Evolutionary conservation across 768 basidiomycete species (phyloP).

Genomic region (Dioszegia hungarica): DNA sequence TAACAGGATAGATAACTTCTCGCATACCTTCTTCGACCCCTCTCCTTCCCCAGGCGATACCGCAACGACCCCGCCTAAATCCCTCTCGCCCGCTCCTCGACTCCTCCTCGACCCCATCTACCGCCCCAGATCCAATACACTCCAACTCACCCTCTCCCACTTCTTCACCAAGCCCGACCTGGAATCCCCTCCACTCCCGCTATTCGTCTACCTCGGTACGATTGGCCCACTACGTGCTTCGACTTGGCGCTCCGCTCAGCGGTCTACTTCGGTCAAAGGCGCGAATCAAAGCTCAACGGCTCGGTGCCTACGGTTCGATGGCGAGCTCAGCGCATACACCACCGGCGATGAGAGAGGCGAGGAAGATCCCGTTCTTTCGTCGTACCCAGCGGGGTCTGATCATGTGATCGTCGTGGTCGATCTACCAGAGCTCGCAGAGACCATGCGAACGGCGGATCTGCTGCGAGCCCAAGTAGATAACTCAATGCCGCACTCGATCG

Average conservation of each 20-base stretch:
- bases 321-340: neutral
- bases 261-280: slow-evolving; percentile 51
- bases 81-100: slow-evolving; percentile 86
- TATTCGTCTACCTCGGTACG: slow-evolving; percentile 84
- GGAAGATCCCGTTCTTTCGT: neutral
- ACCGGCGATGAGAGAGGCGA: neutral
- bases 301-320: neutral
- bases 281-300: neutral
- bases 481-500: neutral
- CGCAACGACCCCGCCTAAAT: slow-evolving; percentile 64
- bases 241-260: slow-evolving; percentile 63
- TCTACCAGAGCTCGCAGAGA: slow-evolving; percentile 69
- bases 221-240: slow-evolving; percentile 77
- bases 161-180: slow-evolving; percentile 62
- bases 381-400: slow-evolving; percentile 23
- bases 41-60: slow-evolving; percentile 53
- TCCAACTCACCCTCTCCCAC: slow-evolving; percentile 80
- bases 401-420: slow-evolving; percentile 82
- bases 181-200: slow-evolving; percentile 57
- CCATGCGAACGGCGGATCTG: slow-evolving; percentile 73
- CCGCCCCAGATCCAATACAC: slow-evolving; percentile 63
- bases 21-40: slow-evolving; percentile 83
- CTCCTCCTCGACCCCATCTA: slow-evolving; percentile 74
- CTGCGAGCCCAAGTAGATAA: slow-evolving; percentile 52
- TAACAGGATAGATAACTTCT: slow-evolving; percentile 44